Evolutionary conservation across 441 rosid genomes (phyloP).

Genomic region (Daphne laureola): DNA sequence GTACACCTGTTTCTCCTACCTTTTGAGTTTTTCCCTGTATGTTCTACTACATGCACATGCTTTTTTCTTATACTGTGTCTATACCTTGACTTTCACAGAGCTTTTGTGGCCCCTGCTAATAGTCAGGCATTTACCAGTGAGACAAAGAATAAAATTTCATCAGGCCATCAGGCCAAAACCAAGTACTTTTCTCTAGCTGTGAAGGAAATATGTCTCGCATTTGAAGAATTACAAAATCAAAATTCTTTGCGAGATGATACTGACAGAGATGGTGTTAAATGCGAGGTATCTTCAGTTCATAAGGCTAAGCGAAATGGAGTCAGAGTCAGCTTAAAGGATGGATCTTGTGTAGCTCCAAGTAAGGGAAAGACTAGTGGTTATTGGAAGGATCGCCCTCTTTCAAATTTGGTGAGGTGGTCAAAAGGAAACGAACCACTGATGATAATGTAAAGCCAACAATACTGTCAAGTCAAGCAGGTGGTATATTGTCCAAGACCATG

Average conservation of each 20-base stretch:
- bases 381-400: slow-evolving; percentile 24
- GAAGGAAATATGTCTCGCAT: slow-evolving; percentile 62
- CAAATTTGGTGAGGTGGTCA: slow-evolving; percentile 33
- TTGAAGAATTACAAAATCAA: slow-evolving; percentile 47
- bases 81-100: slow-evolving; percentile 37
- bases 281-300: slow-evolving; percentile 35
- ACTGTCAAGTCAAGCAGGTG: slow-evolving; percentile 23
- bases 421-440: slow-evolving; percentile 26
- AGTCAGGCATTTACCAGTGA: slow-evolving; percentile 77
- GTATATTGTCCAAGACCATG: slow-evolving; percentile 23
- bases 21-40: too few species aligned
- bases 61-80: too few species aligned
- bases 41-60: too few species aligned
- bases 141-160: slow-evolving; percentile 55
- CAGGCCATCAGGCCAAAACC: slow-evolving; percentile 64
- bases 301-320: slow-evolving; percentile 33
- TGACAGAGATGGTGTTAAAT: slow-evolving; percentile 25
- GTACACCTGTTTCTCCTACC: too few species aligned
- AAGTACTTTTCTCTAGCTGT: slow-evolving; percentile 77
- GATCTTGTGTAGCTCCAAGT: slow-evolving; percentile 15
- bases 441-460: slow-evolving; percentile 41
- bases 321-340: slow-evolving; percentile 30
- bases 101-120: slow-evolving; percentile 78
- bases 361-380: slow-evolving; percentile 30
- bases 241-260: slow-evolving; percentile 35